Conservation (phyloP, 495 filamentous ascomycete species). For the Hypoxylon fragiforme region DNA sequence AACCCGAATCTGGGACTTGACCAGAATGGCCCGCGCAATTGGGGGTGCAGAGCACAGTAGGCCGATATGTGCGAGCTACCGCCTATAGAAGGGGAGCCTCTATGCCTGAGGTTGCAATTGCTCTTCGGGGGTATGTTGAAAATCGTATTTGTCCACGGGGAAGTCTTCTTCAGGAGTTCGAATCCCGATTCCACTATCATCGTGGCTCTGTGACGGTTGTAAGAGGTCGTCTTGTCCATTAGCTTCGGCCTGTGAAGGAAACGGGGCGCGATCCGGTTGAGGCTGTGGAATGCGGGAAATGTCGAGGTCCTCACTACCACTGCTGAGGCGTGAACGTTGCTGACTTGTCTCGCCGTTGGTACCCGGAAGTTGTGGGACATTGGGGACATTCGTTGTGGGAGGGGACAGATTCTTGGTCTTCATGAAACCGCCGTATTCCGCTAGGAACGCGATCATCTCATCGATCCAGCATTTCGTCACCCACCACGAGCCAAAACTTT, state of each 20-base stretch:
- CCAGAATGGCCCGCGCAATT: not conserved
- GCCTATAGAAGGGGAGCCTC: slow-evolving; percentile 10
- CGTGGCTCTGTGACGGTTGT: slow-evolving; percentile 48
- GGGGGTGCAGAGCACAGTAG: not conserved
- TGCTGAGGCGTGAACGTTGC: slow-evolving; percentile 47
- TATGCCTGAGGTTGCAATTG: slow-evolving; percentile 11
- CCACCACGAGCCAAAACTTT: slow-evolving; percentile 96
- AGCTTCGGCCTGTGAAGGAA: slow-evolving; percentile 40
- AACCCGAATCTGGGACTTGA: too few species aligned
- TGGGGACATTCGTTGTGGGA: slow-evolving; percentile 16
- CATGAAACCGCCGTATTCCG: slow-evolving; percentile 91
- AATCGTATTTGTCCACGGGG: slow-evolving; percentile 56
- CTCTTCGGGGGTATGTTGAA: slow-evolving; percentile 24
- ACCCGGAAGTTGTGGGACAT: slow-evolving; percentile 34
- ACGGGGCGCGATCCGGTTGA: slow-evolving; percentile 49
- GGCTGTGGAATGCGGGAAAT: slow-evolving; percentile 40
- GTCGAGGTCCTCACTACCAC: slow-evolving; percentile 47
- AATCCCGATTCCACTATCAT: slow-evolving; percentile 75
- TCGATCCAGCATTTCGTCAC: slow-evolving; percentile 97
- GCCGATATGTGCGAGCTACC: not conserved
- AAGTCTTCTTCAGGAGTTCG: slow-evolving; percentile 63
- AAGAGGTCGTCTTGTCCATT: slow-evolving; percentile 33
- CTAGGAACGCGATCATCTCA: slow-evolving; percentile 91
- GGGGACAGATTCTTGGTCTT: slow-evolving; percentile 47
- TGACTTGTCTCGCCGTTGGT: slow-evolving; percentile 37